Percentiles rank a stretch among this genome's conserved stretches.
Evolutionary conservation across 495 filamentous ascomycete species (phyloP).

Genomic region (Podospora conica): DNA sequence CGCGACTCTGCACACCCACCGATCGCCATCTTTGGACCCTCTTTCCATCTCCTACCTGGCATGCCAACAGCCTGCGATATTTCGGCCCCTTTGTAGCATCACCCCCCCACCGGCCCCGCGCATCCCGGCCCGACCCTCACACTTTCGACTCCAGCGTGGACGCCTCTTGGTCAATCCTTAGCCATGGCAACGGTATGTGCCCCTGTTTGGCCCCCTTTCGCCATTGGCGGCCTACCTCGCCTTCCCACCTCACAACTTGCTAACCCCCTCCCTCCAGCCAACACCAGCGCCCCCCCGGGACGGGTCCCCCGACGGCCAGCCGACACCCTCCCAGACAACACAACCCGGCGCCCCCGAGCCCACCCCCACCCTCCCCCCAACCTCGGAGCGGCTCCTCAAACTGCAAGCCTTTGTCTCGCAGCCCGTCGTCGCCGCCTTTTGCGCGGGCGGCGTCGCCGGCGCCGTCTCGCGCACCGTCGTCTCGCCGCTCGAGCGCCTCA

Average conservation of each 20-base stretch:
- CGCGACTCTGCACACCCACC: not conserved
- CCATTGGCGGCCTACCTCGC: not conserved
- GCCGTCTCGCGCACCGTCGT: slow-evolving; percentile 97
- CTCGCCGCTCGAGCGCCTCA: slow-evolving; percentile 88
- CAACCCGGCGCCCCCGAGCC: not conserved
- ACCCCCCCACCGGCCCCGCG: not conserved
- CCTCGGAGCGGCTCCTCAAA: slow-evolving; percentile 14
- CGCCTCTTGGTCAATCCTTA: slow-evolving; percentile 8
- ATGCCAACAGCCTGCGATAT: slow-evolving; percentile 2
- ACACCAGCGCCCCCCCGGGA: slow-evolving; percentile 5
- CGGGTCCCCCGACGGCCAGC: not conserved
- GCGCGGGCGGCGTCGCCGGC: slow-evolving; percentile 92
- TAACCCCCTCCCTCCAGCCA: slow-evolving; percentile 10
- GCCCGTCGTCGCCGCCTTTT: slow-evolving; percentile 83
- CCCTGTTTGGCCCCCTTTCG: not conserved
- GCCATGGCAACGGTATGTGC: slow-evolving; percentile 33
- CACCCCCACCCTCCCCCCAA: slow-evolving; percentile 13
- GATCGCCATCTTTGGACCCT: not conserved
- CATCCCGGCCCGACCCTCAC: not conserved
- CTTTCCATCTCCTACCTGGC: slow-evolving; percentile 6
- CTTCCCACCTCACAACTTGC: not conserved
- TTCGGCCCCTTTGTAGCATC: not conserved
- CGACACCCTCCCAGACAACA: not conserved
- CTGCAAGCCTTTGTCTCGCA: slow-evolving; percentile 55
- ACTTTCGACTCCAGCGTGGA: not conserved